Evolutionary conservation across 2,329 filamentous ascomycete genomes (phyloP), one percentile per base, ranked within the genome.

Genomic region (Diaporthe eres): DNA sequence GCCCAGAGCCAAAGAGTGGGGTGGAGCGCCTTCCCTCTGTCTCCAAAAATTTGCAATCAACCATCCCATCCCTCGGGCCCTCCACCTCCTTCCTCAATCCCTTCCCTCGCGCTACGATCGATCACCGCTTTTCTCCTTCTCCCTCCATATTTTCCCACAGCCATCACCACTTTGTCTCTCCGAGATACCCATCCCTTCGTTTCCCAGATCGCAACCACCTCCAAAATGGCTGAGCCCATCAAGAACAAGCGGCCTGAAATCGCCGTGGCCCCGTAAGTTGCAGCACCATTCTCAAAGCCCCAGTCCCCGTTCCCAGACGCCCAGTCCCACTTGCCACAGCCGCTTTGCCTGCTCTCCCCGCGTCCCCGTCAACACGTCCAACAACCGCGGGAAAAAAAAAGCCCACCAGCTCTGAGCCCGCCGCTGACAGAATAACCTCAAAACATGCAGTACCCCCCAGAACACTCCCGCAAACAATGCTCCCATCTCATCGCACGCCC

Each of bases 381-480:
- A 58, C 70, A 44, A 71, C 58, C 70, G 49, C 72, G 74, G 78
- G 51, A 76, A 70, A 57, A 76, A 70, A 70, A 55, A 42, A 15
- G 34, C 13, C 12, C 44, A 39, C 63, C 44, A 37, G 12, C 60
- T 58, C 58, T 31, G 74, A 60, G 76, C 76, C 72, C 76, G 80
- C 77, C 80, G 76, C 68, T 73, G 57, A 42, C 53, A 58, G 60
- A 76, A 42, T 42, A 67, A 68, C 77, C 75, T 84, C 83, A 82
- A 82, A 82, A 82, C 81, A 81, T 81, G 83, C 86, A 98, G 97
- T 82, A 99, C 97, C 83, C 97, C 97, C 83, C 97, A 99, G 88
- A 99, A 99, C 89, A 99, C 97, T 74, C 97, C 97, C 80, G 94
- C 95, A 80, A 95, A 92, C 87, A 96, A 96, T 88, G 97, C 97